Percentiles rank a stretch among this genome's conserved stretches.
phyloP scores from a whole-genome alignment of 305 asterid species.

The Fraxinus velutina region DNA sequence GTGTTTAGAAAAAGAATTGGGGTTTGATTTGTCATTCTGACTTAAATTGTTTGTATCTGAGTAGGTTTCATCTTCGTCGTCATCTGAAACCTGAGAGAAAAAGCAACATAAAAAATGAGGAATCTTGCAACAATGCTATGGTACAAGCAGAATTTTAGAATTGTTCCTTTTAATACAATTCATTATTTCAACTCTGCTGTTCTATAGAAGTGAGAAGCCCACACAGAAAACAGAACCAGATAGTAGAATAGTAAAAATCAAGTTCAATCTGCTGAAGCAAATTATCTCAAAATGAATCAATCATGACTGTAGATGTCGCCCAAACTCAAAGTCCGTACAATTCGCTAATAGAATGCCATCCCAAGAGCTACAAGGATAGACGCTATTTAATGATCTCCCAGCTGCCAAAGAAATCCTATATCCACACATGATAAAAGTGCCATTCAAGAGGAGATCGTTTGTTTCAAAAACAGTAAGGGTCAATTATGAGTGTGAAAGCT shows the following conservation, averaged over 20 bases:
- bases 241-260: background rate
- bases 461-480: background rate
- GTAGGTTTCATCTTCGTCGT: conserved; percentile 64
- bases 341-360: background rate
- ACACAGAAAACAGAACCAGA: background rate
- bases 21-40: conserved; percentile 51
- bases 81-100: conserved; percentile 62
- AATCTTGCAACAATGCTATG: background rate
- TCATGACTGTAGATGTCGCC: background rate
- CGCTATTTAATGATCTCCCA: background rate
- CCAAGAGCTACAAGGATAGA: background rate
- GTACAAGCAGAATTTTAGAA: background rate
- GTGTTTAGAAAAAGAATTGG: conserved; percentile 41
- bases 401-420: background rate
- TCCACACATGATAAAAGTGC: background rate
- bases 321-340: background rate
- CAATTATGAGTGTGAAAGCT: conserved; percentile 21
- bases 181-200: background rate
- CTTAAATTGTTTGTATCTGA: conserved; percentile 46
- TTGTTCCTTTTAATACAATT: background rate
- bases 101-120: background rate
- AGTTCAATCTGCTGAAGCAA: background rate
- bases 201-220: background rate
- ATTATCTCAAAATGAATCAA: background rate
- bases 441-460: background rate